phyloP scores from a whole-genome alignment of 78 protist genomes.

The Cyanophora paradoxa region DNA sequence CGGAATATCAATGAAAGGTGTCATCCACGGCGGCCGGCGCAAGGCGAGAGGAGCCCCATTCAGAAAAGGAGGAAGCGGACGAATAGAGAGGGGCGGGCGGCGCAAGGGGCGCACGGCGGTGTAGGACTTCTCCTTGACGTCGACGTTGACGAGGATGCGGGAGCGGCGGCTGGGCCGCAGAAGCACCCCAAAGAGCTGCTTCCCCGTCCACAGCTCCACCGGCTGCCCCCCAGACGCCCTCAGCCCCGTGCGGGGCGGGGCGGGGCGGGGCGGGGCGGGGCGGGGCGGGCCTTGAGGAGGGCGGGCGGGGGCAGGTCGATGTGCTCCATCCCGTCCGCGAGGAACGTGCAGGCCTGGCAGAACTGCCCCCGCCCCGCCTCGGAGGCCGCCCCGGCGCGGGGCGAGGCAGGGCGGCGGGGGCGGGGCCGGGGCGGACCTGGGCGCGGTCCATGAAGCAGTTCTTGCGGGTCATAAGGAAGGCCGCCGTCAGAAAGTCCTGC shows the following conservation, averaged over 20 bases:
- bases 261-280: too few species aligned
- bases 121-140: constrained; percentile 48
- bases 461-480: constrained; percentile 76
- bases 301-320: constrained; percentile 74
- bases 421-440: constrained; percentile 24
- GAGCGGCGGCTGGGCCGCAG: constrained; percentile 16
- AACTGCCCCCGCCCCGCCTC: not conserved
- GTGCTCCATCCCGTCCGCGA: constrained; percentile 12
- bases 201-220: constrained; percentile 97
- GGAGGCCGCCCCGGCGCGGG: too few species aligned
- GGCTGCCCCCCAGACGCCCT: too few species aligned
- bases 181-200: constrained; percentile 73
- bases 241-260: too few species aligned
- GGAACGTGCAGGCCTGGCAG: constrained; percentile 6
- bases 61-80: not conserved
- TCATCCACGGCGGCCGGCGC: too few species aligned
- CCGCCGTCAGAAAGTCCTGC: constrained; percentile 74
- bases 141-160: constrained; percentile 45
- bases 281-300: constrained; percentile 49
- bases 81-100: not conserved
- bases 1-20: too few species aligned
- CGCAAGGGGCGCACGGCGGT: not conserved
- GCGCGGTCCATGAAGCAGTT: constrained; percentile 76
- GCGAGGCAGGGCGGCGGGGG: not conserved
- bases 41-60: too few species aligned